Percentiles rank a stretch among this genome's conserved stretches.
Conservation (phyloP, 306 rosid species). For the Trichosanthes truncata region DNA sequence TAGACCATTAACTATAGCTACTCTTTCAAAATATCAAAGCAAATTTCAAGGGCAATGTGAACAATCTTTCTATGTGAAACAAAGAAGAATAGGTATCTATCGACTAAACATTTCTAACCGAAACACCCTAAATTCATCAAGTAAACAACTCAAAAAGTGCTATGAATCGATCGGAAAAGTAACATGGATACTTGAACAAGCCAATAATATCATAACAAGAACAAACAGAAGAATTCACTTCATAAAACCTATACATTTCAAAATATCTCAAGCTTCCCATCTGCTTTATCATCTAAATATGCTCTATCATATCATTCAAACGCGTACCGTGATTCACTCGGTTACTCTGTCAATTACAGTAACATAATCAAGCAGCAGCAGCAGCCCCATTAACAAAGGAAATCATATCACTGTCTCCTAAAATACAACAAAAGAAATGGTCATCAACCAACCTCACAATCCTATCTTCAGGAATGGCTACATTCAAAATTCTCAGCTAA, state of each 20-base stretch:
- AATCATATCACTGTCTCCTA: neutral
- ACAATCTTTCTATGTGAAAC: neutral
- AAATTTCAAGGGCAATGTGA: neutral
- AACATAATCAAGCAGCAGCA: neutral
- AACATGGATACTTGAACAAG: neutral
- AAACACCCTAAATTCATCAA: neutral
- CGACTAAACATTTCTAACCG: neutral
- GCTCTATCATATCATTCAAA: neutral
- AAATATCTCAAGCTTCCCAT: neutral
- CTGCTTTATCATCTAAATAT: neutral
- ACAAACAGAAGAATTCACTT: neutral
- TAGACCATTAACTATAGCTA: neutral
- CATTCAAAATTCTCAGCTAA: neutral
- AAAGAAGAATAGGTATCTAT: neutral
- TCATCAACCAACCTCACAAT: neutral
- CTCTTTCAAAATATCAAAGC: neutral
- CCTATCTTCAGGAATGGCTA: neutral
- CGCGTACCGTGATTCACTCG: neutral
- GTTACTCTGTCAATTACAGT: neutral
- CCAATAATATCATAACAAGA: neutral
- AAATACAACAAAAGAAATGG: neutral
- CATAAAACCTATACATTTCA: neutral
- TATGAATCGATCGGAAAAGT: neutral
- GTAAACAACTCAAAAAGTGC: neutral
- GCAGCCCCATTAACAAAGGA: neutral